phyloP scores from a whole-genome alignment of 2,329 filamentous ascomycete species.

The Eurotiales sp. region DNA sequence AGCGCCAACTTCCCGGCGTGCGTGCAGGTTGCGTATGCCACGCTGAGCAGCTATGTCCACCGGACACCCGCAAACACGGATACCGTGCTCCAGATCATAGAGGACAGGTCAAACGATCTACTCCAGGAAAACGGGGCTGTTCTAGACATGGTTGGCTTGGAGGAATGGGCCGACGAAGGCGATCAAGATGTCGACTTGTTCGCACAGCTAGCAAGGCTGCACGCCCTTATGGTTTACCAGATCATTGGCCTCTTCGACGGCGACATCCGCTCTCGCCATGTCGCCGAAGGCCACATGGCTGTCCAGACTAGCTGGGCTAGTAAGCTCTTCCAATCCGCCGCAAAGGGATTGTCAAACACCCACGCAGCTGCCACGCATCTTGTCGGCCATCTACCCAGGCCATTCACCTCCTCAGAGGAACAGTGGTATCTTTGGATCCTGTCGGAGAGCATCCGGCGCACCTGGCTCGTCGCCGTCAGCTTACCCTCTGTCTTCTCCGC shows the following conservation, averaged over 20 bases:
- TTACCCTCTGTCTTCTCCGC: not conserved
- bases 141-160: not conserved
- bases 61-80: not conserved
- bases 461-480: not conserved
- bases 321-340: not conserved
- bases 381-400: not conserved
- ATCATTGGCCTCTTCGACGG: not conserved
- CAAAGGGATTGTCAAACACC: not conserved
- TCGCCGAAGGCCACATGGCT: not conserved
- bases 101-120: not conserved
- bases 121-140: not conserved
- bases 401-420: not conserved
- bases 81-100: not conserved
- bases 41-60: not conserved
- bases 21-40: not conserved
- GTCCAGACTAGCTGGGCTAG: not conserved
- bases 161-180: not conserved
- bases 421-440: not conserved
- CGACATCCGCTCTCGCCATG: not conserved
- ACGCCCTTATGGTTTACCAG: not conserved
- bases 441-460: not conserved
- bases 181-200: not conserved
- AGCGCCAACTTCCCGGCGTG: not conserved
- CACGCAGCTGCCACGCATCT: not conserved
- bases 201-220: not conserved